Evolutionary conservation across 1,139 yeast genomes (phyloP).

Genomic region (Hansenula anomala): DNA sequence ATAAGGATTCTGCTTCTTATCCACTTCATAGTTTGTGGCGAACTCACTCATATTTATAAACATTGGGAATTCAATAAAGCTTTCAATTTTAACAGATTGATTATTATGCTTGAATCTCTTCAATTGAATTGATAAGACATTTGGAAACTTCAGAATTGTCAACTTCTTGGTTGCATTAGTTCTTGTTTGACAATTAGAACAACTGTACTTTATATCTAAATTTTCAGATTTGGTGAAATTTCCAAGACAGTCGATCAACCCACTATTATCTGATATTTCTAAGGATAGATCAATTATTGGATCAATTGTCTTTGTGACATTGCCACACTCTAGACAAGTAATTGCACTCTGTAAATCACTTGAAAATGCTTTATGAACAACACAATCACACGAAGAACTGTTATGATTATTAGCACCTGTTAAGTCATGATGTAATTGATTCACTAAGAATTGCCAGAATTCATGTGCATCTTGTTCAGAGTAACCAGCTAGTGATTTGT

Average conservation of each 20-base stretch:
- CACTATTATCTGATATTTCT: conserved; percentile 46
- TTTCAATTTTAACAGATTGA: conserved; percentile 69
- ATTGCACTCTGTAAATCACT: conserved; percentile 75
- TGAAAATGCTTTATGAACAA: conserved; percentile 74
- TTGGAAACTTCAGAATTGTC: conserved; percentile 63
- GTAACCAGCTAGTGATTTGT: conserved; percentile 84
- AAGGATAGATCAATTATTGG: conserved; percentile 89
- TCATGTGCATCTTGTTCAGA: conserved; percentile 98
- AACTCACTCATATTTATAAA: conserved; percentile 68
- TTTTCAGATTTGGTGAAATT: conserved; percentile 75
- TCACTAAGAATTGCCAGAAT: conserved; percentile 85
- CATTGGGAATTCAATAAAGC: conserved; percentile 67
- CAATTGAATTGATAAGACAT: conserved; percentile 76
- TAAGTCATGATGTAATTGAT: conserved; percentile 67
- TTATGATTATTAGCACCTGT: conserved; percentile 8
- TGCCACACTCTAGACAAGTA: conserved; percentile 64
- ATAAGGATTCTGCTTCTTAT: conserved; percentile 2
- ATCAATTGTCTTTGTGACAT: conserved; percentile 66
- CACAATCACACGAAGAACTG: conserved; percentile 53
- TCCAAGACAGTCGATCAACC: conserved; percentile 61
- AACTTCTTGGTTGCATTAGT: conserved; percentile 71
- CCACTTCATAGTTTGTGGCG: conserved; percentile 26
- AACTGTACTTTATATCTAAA: conserved; percentile 68
- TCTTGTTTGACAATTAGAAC: conserved; percentile 57
- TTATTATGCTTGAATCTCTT: conserved; percentile 75